Percentiles rank a stretch among this genome's conserved stretches.
Conservation (phyloP, 2,329 filamentous ascomycete species). For the Penicillium hesseltinei region DNA sequence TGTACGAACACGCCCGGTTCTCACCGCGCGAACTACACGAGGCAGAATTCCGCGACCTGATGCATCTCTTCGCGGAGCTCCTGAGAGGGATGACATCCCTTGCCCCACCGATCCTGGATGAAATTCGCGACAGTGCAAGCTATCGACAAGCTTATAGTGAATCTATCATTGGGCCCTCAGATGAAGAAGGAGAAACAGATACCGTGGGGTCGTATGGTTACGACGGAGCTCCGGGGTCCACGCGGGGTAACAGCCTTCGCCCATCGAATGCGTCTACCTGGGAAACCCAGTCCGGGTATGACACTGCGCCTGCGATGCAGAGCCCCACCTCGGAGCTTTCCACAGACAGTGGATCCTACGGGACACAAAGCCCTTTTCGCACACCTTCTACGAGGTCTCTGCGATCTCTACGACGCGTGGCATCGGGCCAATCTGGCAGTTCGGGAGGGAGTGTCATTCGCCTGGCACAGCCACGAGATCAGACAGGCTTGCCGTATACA, state of each 20-base stretch:
- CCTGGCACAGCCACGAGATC: slow-evolving; percentile 29
- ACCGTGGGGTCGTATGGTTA: slow-evolving; percentile 29
- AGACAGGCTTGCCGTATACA: slow-evolving; percentile 37
- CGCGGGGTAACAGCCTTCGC: slow-evolving; percentile 28
- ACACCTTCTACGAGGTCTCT: slow-evolving; percentile 40
- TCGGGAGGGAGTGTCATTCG: slow-evolving; percentile 43
- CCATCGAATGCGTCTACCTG: slow-evolving; percentile 30
- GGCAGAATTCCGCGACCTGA: slow-evolving; percentile 69
- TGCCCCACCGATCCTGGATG: slow-evolving; percentile 53
- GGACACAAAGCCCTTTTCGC: slow-evolving; percentile 16
- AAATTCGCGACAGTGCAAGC: slow-evolving; percentile 28
- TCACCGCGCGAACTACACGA: slow-evolving; percentile 68
- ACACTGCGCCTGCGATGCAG: slow-evolving; percentile 27
- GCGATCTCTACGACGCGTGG: slow-evolving; percentile 34
- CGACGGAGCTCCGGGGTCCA: slow-evolving; percentile 20
- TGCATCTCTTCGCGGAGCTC: slow-evolving; percentile 80
- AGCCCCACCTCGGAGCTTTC: slow-evolving; percentile 21
- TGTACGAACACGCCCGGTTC: slow-evolving; percentile 85
- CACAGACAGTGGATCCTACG: slow-evolving; percentile 16
- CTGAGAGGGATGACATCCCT: slow-evolving; percentile 71
- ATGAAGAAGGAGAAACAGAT: slow-evolving; percentile 42
- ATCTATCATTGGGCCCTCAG: slow-evolving; percentile 39
- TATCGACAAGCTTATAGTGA: slow-evolving; percentile 27
- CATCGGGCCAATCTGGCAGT: slow-evolving; percentile 34
- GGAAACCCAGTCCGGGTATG: slow-evolving; percentile 30